These are phyloP conservation scores for Bothriochloa decipiens DNA, from an alignment of 176 grass and related monocot species.

Conservation along the genomic window DNA sequence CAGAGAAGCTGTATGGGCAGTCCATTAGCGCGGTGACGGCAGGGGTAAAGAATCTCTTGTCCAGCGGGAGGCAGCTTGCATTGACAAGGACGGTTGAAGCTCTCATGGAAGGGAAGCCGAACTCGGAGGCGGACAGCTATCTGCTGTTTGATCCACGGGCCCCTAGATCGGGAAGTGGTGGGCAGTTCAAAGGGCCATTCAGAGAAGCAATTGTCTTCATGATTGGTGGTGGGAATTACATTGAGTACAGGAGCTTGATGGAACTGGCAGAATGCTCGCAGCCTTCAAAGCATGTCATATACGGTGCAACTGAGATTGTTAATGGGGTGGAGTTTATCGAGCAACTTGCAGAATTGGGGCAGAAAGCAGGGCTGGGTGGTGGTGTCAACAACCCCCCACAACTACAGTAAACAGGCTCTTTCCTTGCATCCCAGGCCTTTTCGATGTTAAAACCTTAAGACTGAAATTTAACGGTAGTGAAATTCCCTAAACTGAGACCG, in stretches of 20 bases:
- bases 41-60: conserved; percentile 88
- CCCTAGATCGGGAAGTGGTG: conserved; percentile 70
- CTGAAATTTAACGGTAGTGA: neutral
- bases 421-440: neutral
- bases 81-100: conserved; percentile 84
- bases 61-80: conserved; percentile 76
- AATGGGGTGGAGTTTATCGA: conserved; percentile 81
- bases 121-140: conserved; percentile 82
- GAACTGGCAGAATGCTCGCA: conserved; percentile 80
- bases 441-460: conserved; percentile 4
- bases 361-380: conserved; percentile 75
- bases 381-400: conserved; percentile 41
- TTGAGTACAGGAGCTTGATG: conserved; percentile 91
- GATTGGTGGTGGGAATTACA: conserved; percentile 96
- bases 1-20: conserved; percentile 89
- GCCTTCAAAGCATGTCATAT: conserved; percentile 83
- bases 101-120: conserved; percentile 89
- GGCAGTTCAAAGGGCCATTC: conserved; percentile 84
- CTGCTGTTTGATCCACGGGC: conserved; percentile 80
- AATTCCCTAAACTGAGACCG: conserved; percentile 22
- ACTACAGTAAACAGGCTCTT: conserved; percentile 50
- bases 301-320: conserved; percentile 83
- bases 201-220: conserved; percentile 99
- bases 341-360: conserved; percentile 79
- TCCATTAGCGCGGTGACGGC: conserved; percentile 81